Base-by-base conservation (phyloP, 2,329 filamentous ascomycete genomes). In the Monilinia vaccinii-corymbosi region DNA sequence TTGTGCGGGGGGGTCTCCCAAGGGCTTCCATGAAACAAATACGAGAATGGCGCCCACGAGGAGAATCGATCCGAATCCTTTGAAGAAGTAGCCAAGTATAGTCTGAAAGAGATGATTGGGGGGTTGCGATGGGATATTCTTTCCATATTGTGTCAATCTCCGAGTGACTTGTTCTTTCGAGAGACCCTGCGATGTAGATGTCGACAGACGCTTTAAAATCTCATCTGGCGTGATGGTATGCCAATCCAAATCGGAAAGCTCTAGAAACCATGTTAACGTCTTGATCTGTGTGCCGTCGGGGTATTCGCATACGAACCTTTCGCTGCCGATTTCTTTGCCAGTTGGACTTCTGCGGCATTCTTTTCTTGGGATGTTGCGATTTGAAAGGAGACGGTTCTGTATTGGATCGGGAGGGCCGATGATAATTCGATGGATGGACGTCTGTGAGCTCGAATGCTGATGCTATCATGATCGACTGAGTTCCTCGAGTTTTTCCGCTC, bases 11-110 rank as follows among this genome's bases (percentile, higher is more conserved):
- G 87, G 87, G 7, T 87, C 70, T 7, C 87, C 88, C 0, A 91
- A 80, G 0, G 88, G 88, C 63, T 82, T 84, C 86, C 87, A 91
- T 1, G 87, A 83, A 58, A 91, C 74, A 67, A 90, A 89, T 56
- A 91, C 87, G 3, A 91, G 77, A 42, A 91, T 79, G 34, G 80
- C 78, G 28, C 86, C 87, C 4, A 84, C 68, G 10, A 91, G 77
- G 4, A 92, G 77, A 55, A 92, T 82, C 1, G 82, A 78, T 3
- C 88, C 88, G 65, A 91, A 92, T 1, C 88, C 88, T 64, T 85
- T 85, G 73, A 90, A 90, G 66, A 91, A 83, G 72, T 91, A 91
- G 21, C 81, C 81, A 4, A 84, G 77, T 21, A 38, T 18, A 7
- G 14, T 25, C 6, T 44, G 36, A 10, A 50, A 52, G 45, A 48